Evolutionary conservation across 2,329 filamentous ascomycete genomes (phyloP), one percentile per base, ranked within the genome.

Genomic region (Diaporthe ilicicola): DNA sequence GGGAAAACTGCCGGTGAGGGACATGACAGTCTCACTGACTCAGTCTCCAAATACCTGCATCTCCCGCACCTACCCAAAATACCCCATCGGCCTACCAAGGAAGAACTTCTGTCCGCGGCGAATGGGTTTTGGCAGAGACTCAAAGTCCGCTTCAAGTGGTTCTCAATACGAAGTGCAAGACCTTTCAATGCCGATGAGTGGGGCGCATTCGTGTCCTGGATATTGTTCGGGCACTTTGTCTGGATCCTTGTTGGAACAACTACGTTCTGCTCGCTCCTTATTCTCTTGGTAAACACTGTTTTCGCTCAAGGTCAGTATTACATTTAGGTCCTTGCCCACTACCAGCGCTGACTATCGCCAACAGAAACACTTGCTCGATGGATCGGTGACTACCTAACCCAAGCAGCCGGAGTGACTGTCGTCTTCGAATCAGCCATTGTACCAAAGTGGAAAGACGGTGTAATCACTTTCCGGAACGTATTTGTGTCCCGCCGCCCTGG

Each of bases 371-470:
- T 99, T 37, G 96, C 95, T 27, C 90, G 93, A 77, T 97, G 94
- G 93, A 89, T 98, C 61, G 96, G 96, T 19, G 97, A 98, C 81
- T 98, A 98, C 81, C 85, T 99, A 32, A 99, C 96, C 2, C 91
- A 95, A 78, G 97, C 95, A 22, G 96, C 95, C 10, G 96, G 96
- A 7, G 86, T 98, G 59, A 96, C 94, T 48, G 93, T 99, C 39
- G 92, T 99, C 67, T 99, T 99, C 79, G 96, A 99, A 82, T 98
- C 94, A 48, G 96, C 96, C 27, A 97, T 99, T 77, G 96, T 99
- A 24, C 96, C 96, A 13, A 96, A 93, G 79, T 99, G 96, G 96
- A 91, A 90, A 73, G 93, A 96, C 77, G 95, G 95, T 39, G 95
- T 98, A 50, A 99, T 99, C 74, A 95, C 94, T 0, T 97, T 99